Conservation (phyloP, 257 asterid genomes). For the Orobanche coerulescens region DNA sequence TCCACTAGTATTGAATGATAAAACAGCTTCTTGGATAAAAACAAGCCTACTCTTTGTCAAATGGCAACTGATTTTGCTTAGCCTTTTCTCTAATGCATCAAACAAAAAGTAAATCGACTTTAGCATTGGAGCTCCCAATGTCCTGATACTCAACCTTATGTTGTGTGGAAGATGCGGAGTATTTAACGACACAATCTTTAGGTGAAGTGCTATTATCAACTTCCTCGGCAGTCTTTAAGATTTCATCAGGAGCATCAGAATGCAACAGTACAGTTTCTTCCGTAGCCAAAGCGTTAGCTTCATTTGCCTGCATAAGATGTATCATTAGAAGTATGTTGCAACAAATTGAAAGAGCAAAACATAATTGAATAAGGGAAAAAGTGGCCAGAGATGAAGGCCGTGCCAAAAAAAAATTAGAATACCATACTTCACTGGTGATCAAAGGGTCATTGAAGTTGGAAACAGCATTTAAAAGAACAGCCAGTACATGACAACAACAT, state of each 20-base stretch:
- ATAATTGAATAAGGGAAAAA: slow-evolving; percentile 12
- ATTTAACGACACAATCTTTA: slow-evolving; percentile 17
- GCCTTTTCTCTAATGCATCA: too few species aligned
- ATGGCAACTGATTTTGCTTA: too few species aligned
- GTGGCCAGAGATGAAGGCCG: not conserved
- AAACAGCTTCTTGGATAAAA: too few species aligned
- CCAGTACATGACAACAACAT: too few species aligned
- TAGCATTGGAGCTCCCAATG: slow-evolving; percentile 13
- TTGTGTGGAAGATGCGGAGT: slow-evolving; percentile 7
- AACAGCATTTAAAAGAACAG: not conserved
- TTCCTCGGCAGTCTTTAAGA: slow-evolving; percentile 23
- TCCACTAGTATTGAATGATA: too few species aligned
- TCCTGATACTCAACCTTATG: slow-evolving; percentile 13
- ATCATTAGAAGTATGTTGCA: slow-evolving; percentile 6
- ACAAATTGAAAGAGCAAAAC: not conserved
- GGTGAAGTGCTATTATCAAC: slow-evolving; percentile 24
- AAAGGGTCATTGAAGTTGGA: not conserved
- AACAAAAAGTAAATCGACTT: too few species aligned
- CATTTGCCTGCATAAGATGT: slow-evolving; percentile 42
- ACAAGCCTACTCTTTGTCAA: too few species aligned
- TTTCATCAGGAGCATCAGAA: slow-evolving; percentile 42
- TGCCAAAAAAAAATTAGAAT: not conserved
- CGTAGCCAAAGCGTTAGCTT: slow-evolving; percentile 31
- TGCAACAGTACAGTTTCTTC: slow-evolving; percentile 41
- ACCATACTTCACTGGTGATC: not conserved